phyloP scores from a whole-genome alignment of 2,329 filamentous ascomycete species.

The Pleochaeta shiraiana region DNA sequence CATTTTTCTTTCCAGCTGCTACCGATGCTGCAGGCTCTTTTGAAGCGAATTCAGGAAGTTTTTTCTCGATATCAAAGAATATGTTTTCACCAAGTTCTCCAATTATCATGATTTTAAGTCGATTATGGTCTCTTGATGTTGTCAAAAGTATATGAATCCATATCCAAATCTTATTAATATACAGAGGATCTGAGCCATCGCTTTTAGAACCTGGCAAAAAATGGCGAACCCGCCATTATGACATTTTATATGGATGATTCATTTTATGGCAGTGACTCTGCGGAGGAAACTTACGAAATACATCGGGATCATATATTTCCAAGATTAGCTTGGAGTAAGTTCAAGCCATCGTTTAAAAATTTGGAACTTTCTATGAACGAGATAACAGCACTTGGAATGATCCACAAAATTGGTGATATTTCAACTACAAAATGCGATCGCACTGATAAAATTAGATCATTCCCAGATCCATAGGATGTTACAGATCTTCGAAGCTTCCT shows the following conservation, averaged over 20 bases:
- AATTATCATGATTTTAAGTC: not conserved
- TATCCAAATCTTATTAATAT: no score
- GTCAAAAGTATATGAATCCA: not conserved
- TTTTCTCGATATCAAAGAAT: not conserved
- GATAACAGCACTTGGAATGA: not conserved
- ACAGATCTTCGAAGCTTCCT: not conserved
- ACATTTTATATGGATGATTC: not conserved
- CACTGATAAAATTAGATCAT: not conserved
- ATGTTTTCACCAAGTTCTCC: not conserved
- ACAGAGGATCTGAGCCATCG: not conserved
- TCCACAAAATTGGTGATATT: not conserved
- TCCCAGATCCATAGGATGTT: not conserved
- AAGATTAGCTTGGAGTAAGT: no score
- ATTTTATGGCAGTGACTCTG: no score
- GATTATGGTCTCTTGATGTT: not conserved
- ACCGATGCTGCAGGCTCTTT: not conserved
- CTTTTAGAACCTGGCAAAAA: not conserved
- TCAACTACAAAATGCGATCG: no score
- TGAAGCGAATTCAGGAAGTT: not conserved
- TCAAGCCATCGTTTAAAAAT: not conserved
- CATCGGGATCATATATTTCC: no score
- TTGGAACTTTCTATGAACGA: not conserved
- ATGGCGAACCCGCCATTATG: no score
- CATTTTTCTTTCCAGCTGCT: not conserved
- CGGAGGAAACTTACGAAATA: no score